Evolutionary conservation across 2,329 filamentous ascomycete genomes (phyloP), one percentile per base, ranked within the genome.

Genomic region (Orbilia javanica): DNA sequence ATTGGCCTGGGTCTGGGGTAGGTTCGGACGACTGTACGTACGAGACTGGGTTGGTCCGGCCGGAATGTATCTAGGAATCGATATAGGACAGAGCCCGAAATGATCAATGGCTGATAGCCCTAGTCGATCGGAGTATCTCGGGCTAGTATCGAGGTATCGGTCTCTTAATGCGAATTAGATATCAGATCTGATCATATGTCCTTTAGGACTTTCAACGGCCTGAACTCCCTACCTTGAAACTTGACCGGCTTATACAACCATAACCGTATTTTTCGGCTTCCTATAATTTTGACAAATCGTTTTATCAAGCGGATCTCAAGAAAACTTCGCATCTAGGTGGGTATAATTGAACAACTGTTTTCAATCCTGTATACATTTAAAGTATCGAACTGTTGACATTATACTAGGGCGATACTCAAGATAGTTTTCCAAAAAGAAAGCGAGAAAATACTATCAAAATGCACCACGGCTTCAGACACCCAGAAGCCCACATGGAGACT

Each of bases 381-480:
- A n/a, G n/a, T n/a, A n/a, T n/a, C n/a, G n/a, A n/a, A n/a, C n/a
- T n/a, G n/a, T n/a, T n/a, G n/a, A n/a, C n/a, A n/a, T n/a, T n/a
- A n/a, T n/a, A n/a, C n/a, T n/a, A n/a, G n/a, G n/a, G n/a, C n/a
- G n/a, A n/a, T n/a, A n/a, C n/a, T n/a, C n/a, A n/a, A n/a, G n/a
- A n/a, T n/a, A n/a, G n/a, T 44, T 20, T 44, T 44, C n/a, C 1
- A 44, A 1, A 44, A 44, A 20, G 2, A 22, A 13, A 22, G 11
- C 2, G 6, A 15, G n/a, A n/a, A n/a, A n/a, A n/a, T n/a, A n/a
- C n/a, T n/a, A n/a, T n/a, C 52, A 36, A 2, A 18, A 64, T 64
- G 60, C 42, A 64, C 18, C 60, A 64, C 42, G 60, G 60, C 39
- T 64, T 36, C 25, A 46, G 18, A 20, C 60, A 64, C n/a, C 60